Conservation (phyloP, 306 rosid genomes). For the Prunus padus region DNA sequence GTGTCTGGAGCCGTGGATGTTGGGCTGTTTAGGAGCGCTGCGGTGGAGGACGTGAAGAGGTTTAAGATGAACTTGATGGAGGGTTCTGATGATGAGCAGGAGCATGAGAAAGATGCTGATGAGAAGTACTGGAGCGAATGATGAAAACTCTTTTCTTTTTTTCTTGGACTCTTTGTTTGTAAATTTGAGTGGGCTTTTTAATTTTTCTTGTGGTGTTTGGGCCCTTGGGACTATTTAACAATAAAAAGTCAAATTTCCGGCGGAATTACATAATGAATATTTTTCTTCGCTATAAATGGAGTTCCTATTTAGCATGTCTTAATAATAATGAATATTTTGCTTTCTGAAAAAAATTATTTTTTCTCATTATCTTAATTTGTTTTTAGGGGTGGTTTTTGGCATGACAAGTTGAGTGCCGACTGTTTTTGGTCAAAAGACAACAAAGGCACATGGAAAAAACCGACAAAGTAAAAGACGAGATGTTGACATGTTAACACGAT, state of each 20-base stretch:
- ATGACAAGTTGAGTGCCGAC: neutral
- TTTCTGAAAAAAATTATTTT: neutral
- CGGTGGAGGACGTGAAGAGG: conserved; percentile 59
- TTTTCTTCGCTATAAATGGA: too few relatives aligned
- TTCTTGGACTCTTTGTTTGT: neutral
- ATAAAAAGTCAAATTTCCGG: neutral
- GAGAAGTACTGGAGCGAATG: conserved; percentile 82
- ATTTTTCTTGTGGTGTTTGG: neutral
- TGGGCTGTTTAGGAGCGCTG: conserved; percentile 57
- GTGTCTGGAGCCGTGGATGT: conserved; percentile 63
- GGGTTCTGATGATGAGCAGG: conserved; percentile 40
- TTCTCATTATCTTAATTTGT: neutral
- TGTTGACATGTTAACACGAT: neutral
- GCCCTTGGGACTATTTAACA: neutral
- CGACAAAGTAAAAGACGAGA: neutral
- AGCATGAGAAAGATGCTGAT: conserved; percentile 44
- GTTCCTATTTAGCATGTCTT: too few relatives aligned
- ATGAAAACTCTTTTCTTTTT: neutral
- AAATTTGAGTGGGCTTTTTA: neutral
- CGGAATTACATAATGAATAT: neutral
- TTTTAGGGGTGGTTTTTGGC: neutral
- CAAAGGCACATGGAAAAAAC: neutral
- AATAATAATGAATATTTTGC: too few relatives aligned
- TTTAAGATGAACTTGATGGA: conserved; percentile 44
- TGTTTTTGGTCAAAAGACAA: neutral